Evolutionary conservation across 2,329 filamentous ascomycete genomes (phyloP).

Genomic region (Rasamsonia emersonii): DNA sequence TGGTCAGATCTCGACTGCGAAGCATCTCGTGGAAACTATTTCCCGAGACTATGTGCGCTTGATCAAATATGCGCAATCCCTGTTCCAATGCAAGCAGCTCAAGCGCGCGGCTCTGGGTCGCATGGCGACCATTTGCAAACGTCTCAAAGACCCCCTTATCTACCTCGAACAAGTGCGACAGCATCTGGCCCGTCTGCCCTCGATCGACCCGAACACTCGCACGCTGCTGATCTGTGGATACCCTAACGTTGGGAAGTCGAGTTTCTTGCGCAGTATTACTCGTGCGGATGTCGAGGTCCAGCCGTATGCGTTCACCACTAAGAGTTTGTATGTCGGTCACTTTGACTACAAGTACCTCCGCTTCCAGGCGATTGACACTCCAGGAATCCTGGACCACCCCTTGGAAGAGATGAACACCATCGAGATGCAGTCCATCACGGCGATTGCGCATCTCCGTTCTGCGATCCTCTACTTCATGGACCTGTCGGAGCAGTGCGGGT

Average conservation of each 20-base stretch:
- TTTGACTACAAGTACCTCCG: constrained; percentile 93
- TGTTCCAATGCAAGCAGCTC: constrained; percentile 98
- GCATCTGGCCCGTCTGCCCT: constrained; percentile 90
- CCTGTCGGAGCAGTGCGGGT: constrained; percentile 91
- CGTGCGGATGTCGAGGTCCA: constrained; percentile 94
- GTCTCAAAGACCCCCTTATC: constrained; percentile 85
- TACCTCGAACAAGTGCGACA: constrained; percentile 96
- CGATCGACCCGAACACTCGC: constrained; percentile 96
- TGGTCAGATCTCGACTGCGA: constrained; percentile 90
- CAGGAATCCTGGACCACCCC: constrained; percentile 95
- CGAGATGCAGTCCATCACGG: constrained; percentile 97
- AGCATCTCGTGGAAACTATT: constrained; percentile 93
- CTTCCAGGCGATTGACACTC: constrained; percentile 92
- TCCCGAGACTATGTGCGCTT: constrained; percentile 92
- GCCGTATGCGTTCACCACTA: constrained; percentile 97
- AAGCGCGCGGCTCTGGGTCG: constrained; percentile 93
- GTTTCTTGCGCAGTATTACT: constrained; percentile 85
- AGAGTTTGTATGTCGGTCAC: constrained; percentile 93
- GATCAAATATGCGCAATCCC: constrained; percentile 89
- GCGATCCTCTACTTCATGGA: constrained; percentile 99
- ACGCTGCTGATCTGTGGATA: constrained; percentile 96
- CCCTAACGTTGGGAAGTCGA: constrained; percentile 95
- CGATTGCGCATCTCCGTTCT: constrained; percentile 90
- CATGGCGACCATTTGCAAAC: constrained; percentile 95
- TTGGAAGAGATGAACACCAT: constrained; percentile 99